Evolutionary conservation across 371 early-diverging fungal species (phyloP), one percentile per base, ranked within the genome.

Genomic region (Haplosporangium sp.): DNA sequence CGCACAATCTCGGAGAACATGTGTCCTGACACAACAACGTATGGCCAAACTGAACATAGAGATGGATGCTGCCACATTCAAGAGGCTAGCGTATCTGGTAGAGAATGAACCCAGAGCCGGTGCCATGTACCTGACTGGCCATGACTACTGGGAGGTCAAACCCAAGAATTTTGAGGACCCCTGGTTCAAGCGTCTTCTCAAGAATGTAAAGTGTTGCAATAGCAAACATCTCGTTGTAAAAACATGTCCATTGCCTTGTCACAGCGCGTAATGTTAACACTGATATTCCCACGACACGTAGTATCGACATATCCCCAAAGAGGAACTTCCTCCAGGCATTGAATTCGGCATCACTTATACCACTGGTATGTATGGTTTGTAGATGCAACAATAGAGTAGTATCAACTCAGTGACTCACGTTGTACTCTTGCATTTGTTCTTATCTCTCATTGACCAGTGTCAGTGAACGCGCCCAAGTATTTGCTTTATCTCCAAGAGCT

Each of bases 401-500:
- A 38, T 21, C 42, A n/a, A 10, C 6, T 14, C 40, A 6, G 29
- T 36, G 29, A 53, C 45, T 46, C 47, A 20, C 16, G 12, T 9
- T 3, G 12, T 16, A n/a, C 47, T 29, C 5, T 13, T 21, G 9
- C 47, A 1, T 29, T 21, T 42, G 0, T 29, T 18, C 37, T 43
- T 45, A 2, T 5, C 21, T 14, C 23, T 20, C 11, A 23, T n/a
- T 36, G 7, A 11, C 14, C 47, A 76, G 76, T 76, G 20, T 37
- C 76, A 0, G 57, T 79, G 14, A 68, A 79, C 42, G 69, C 79
- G 0, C 91, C 91, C 0, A 85, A 87, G 50, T 94, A 94, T 72
- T 69, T 95, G 5, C 57, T 64, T 40, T 94, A 91, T 89, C 84
- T 94, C 29, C 68, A 76, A 9, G 67, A 73, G 18, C 70, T 86